Evolutionary conservation across 202 grass and related monocot species (phyloP), one percentile per base, ranked within the genome.

Genomic region (Digitaria exilis): DNA sequence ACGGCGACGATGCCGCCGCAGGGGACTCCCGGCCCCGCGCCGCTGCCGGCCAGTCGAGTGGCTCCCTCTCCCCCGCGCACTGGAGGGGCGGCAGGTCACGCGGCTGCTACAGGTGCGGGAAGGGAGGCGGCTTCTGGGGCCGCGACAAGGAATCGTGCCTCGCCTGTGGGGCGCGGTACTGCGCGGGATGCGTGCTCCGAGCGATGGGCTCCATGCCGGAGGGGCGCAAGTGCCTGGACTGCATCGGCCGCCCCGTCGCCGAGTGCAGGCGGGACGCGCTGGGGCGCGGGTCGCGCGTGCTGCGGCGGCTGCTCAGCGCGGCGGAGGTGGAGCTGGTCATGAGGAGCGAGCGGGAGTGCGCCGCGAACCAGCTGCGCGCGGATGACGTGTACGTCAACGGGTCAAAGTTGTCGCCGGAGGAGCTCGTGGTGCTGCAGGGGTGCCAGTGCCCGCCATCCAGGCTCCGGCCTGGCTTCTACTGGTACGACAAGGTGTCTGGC

Each of bases 151-250:
- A 92, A 41, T 42, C 89, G 1, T 99, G 96, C 69, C 85, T 99
- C 49, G 87, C 84, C 41, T 99, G 96, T 61, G 89, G 82, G 6
- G 93, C 91, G 22, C 89, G 89, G 21, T 99, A 96, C 88, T 99
- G 96, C 50, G 26, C 65, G 6, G 71, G 74, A 0, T 99, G 96
- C 60, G 77, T 99, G 30, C 75, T 99, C 68, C 64, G 76, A 26
- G 87, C 86, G 28, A 99, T 99, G 96, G 91, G 96, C 7, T 99
- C 96, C 80, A 99, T 99, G 96, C 96, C 89, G 7, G 93, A 99
- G 81, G 93, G 96, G 0, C 85, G 96, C 61, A 96, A 99, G 77
- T 99, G 93, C 62, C 63, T 92, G 11, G 29, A 57, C 21, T 99
- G 96, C 87, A 96, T 99, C 10, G 89, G 91, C 4, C 59, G 50